A percentile compares a stretch with the other conserved stretches of the same genome.
phyloP scores from a whole-genome alignment of 768 basidiomycete species.

The Tylopilus felleus region DNA sequence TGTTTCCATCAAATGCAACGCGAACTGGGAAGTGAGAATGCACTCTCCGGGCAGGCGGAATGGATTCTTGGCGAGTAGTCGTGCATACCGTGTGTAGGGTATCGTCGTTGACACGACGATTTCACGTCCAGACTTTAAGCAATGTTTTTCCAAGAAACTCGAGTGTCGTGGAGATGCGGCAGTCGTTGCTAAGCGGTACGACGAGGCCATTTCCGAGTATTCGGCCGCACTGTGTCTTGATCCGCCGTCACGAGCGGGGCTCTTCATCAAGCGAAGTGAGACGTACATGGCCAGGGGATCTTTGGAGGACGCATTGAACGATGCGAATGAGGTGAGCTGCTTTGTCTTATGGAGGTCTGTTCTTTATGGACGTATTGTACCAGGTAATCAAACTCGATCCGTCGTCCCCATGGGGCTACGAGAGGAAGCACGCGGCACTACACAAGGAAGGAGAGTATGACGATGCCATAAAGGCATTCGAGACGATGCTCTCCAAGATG shows the following conservation, averaged over 20 bases:
- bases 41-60: background rate
- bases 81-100: background rate
- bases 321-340: slow-evolving; percentile 5
- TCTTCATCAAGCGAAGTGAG: slow-evolving; percentile 10
- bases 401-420: slow-evolving; percentile 9
- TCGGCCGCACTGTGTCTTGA: background rate
- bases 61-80: slow-evolving; percentile 2
- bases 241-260: background rate
- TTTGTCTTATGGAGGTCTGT: background rate
- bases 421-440: slow-evolving; percentile 7
- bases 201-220: slow-evolving; percentile 8
- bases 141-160: background rate
- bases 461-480: background rate
- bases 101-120: background rate
- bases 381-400: slow-evolving; percentile 11
- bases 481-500: slow-evolving; percentile 11
- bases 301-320: slow-evolving; percentile 5
- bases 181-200: background rate
- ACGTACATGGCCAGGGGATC: background rate
- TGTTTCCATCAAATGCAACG: background rate
- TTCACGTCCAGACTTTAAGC: background rate
- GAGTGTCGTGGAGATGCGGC: background rate
- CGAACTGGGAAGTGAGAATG: background rate
- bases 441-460: background rate
- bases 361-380: background rate